phyloP scores from a whole-genome alignment of 208 protist genomes.

The Leishmania tropica region DNA sequence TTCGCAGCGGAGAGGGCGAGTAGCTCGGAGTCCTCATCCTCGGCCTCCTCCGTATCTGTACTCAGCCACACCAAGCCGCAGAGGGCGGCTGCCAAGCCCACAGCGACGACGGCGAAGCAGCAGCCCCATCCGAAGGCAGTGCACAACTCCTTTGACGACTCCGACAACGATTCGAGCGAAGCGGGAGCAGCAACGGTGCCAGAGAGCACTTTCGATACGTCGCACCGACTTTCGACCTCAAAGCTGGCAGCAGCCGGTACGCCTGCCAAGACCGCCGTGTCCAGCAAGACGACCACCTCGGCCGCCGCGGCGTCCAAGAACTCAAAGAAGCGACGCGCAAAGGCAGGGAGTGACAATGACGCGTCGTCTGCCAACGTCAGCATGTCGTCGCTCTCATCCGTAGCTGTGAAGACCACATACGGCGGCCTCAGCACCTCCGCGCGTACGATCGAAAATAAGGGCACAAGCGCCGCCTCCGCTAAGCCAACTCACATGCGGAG shows the following conservation, averaged over 20 bases:
- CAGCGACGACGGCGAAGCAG: neutral
- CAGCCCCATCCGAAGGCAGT: neutral
- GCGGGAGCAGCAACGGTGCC: neutral
- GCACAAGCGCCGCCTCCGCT: neutral
- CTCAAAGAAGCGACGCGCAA: neutral
- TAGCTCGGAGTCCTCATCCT: constrained; percentile 1
- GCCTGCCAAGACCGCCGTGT: neutral
- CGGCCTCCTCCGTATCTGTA: constrained; percentile 4
- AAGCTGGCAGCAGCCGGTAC: neutral
- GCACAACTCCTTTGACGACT: constrained; percentile 34
- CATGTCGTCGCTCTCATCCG: neutral
- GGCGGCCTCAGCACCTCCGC: neutral
- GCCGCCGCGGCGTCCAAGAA: too few relatives aligned
- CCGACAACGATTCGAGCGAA: constrained; percentile 16
- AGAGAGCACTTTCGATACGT: too few relatives aligned
- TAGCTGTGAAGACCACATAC: neutral
- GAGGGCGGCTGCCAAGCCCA: neutral
- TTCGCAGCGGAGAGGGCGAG: neutral
- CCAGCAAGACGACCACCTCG: too few relatives aligned
- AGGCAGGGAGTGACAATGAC: neutral
- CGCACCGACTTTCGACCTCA: neutral
- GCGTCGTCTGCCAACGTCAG: constrained; percentile 9
- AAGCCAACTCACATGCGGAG: constrained; percentile 11
- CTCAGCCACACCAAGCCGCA: neutral
- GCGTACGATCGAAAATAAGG: neutral